These are phyloP conservation scores for Diutina pseudorugosa DNA, from an alignment of 1,139 yeast genomes.

Conservation along the genomic window DNA sequence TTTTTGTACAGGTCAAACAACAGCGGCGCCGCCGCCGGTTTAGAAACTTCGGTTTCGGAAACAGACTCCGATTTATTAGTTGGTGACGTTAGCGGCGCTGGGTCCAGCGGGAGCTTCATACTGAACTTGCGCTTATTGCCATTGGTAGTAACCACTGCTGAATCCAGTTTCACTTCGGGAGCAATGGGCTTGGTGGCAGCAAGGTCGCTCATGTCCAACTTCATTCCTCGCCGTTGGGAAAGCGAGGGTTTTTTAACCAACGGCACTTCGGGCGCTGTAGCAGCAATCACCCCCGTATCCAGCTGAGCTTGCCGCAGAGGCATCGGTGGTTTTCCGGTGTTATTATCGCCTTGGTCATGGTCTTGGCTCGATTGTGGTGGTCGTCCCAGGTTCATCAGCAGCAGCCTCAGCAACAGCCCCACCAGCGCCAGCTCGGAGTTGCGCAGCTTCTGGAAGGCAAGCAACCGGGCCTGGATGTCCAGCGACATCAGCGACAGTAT, in stretches of 20 bases:
- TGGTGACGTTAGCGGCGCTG: no score
- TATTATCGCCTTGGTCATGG: no score
- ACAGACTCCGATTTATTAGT: no score
- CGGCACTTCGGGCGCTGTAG: no score
- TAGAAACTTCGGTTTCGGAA: no score
- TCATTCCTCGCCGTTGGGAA: conserved; percentile 51
- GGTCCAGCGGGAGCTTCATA: conserved; percentile 15
- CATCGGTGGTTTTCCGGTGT: no score
- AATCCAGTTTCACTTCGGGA: conserved; percentile 14
- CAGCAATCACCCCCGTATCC: no score
- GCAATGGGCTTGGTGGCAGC: conserved; percentile 5
- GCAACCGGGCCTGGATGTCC: conserved; percentile 61
- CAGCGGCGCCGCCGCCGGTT: no score
- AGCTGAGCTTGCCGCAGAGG: no score
- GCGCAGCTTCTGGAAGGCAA: conserved; percentile 49
- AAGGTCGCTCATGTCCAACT: conserved; percentile 22
- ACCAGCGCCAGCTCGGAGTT: background rate
- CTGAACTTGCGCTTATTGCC: conserved; percentile 28
- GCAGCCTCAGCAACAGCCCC: conserved; percentile 2
- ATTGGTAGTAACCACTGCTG: conserved; percentile 19
- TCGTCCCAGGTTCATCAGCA: background rate
- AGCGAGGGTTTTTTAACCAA: conserved; percentile 32
- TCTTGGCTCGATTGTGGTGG: no score
- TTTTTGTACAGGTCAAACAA: conserved; percentile 74
- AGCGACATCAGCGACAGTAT: background rate